Conservation (phyloP, 2,329 filamentous ascomycete species). For the Penicillium decumbens region DNA sequence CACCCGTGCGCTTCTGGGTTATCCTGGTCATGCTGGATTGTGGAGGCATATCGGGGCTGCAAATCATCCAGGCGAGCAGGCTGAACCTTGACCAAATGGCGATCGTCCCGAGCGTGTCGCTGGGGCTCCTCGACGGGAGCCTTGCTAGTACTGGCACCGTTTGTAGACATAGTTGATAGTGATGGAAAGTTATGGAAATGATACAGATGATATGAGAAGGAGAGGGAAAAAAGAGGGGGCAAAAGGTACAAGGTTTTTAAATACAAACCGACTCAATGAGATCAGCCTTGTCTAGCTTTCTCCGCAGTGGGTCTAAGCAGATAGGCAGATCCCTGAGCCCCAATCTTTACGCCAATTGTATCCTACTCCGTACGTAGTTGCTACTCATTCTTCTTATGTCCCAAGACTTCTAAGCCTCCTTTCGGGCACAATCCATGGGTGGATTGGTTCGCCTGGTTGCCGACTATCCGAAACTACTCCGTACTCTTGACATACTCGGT, state of each 20-base stretch:
- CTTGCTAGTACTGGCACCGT: constrained; percentile 32
- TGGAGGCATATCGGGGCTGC: constrained; percentile 72
- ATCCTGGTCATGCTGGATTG: constrained; percentile 55
- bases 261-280: constrained; percentile 1
- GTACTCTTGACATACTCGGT: background rate
- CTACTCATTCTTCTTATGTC: background rate
- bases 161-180: constrained; percentile 25
- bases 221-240: background rate
- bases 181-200: background rate
- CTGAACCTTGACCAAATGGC: constrained; percentile 63
- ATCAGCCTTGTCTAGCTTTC: constrained; percentile 6
- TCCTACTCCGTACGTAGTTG: background rate
- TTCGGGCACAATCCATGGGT: background rate
- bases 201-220: background rate
- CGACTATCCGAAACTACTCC: constrained; percentile 5
- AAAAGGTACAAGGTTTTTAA: constrained; percentile 8
- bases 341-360: background rate
- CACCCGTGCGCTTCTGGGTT: constrained; percentile 72
- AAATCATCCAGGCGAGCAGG: constrained; percentile 79
- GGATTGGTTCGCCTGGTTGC: constrained; percentile 1
- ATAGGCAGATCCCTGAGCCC: background rate
- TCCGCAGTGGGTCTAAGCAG: constrained; percentile 14
- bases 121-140: constrained; percentile 23
- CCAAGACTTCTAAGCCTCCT: constrained; percentile 2
- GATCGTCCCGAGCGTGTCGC: constrained; percentile 44